phyloP scores from a whole-genome alignment of 148 eudicot species.

The Hydrangea macrophylla region DNA sequence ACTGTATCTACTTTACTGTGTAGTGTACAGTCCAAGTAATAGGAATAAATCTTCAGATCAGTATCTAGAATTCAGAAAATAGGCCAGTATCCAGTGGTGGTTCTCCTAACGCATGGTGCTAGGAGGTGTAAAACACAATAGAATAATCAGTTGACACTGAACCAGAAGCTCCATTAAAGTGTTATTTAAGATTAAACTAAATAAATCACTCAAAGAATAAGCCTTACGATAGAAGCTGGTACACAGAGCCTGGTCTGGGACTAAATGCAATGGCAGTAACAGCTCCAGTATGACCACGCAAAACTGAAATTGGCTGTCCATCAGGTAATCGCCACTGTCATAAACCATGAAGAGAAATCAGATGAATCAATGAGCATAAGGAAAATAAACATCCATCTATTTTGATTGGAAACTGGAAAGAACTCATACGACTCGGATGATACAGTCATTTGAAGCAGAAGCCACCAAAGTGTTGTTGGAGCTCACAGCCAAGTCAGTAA shows the following conservation, averaged over 20 bases:
- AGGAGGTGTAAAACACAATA: conserved; percentile 4
- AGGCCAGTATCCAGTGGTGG: too few relatives aligned
- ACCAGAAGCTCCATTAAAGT: not conserved
- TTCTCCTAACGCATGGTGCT: too few relatives aligned
- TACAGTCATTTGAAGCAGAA: conserved; percentile 88
- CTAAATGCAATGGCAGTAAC: conserved; percentile 98
- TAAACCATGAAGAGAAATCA: conserved; percentile 24
- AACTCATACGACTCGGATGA: conserved; percentile 78
- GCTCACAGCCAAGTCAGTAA: conserved; percentile 98
- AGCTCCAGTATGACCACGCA: conserved; percentile 85
- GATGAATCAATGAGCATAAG: conserved; percentile 3
- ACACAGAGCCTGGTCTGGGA: conserved; percentile 61
- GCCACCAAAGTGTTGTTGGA: conserved; percentile 88
- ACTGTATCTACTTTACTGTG: not conserved
- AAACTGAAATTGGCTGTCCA: conserved; percentile 79
- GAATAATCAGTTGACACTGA: not conserved
- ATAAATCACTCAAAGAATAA: conserved; percentile 6
- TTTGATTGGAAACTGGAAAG: not conserved
- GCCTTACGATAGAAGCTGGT: conserved; percentile 91
- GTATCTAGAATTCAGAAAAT: not conserved
- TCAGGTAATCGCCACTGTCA: conserved; percentile 97
- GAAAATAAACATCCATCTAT: not conserved
- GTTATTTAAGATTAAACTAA: conserved; percentile 3
- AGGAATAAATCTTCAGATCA: conserved; percentile 6
- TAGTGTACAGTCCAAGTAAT: not conserved